Base-by-base conservation (phyloP, 805 yeast species). In the Ogataea populi-albae region DNA sequence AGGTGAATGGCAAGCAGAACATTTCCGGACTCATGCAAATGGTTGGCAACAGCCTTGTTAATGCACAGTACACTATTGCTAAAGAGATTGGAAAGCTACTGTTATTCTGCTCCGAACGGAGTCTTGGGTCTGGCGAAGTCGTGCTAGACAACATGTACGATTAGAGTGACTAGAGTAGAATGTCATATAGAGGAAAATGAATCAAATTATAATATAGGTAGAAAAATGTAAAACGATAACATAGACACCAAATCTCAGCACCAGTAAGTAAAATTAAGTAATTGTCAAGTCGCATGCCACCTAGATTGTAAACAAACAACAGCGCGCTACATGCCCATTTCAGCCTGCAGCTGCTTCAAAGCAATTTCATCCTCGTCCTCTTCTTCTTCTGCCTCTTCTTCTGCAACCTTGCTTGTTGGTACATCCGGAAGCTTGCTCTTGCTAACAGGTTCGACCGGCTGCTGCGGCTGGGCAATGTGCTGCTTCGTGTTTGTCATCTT, bases 321-420 rank as follows among this genome's bases (percentile, higher is more conserved):
- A n/a, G n/a, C n/a, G n/a, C n/a, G n/a, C 33, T 33, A 44, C 48
- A 44, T 40, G n/a, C 93, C 93, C 93, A 85, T 84, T 61, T 85
- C 93, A 17, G 87, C 91, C 60, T 85, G 94, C 46, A 85, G 63
- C 39, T 82, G 88, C 54, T 76, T 76, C 57, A 85, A 69, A 21
- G 93, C 94, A 55, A 77, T 79, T 61, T 84, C 93, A 55, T 85
- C 94, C 52, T 85, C 94, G 54, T 83, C 91, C 38, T 80, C 86
- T 29, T 71, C 78, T 28, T 71, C 78, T 19, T 73, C 73, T 26
- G 69, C 75, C 17, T 71, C 70, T 46, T 59, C 53, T 51, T 61
- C 64, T 40, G 47, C 61, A 30, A 69, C 71, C n/a, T 68, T 64
- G 35, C 62, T 57, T 20, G 64, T 61, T 26, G 63, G 63, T 24